Evolutionary conservation across 1,139 yeast genomes (phyloP).

Genomic region (Yueomyces sp.): DNA sequence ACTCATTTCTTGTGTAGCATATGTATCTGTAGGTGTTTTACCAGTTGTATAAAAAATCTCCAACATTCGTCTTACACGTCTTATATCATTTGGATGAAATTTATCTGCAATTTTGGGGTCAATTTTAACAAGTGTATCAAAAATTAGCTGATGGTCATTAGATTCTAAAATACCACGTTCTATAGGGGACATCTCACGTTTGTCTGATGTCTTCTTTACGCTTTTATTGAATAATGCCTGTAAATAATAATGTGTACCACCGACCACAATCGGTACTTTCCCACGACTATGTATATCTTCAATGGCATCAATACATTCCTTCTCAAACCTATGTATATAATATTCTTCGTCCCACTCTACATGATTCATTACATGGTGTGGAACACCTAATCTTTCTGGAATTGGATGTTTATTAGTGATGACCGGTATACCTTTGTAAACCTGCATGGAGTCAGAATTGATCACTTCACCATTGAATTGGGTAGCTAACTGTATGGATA

Average conservation of each 20-base stretch:
- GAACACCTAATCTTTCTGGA: slow-evolving; percentile 55
- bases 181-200: slow-evolving; percentile 26
- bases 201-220: slow-evolving; percentile 4
- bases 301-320: slow-evolving; percentile 47
- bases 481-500: slow-evolving; percentile 64
- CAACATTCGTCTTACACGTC: slow-evolving; percentile 68
- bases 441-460: slow-evolving; percentile 96
- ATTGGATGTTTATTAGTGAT: slow-evolving; percentile 90
- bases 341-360: slow-evolving; percentile 69
- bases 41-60: slow-evolving; percentile 68
- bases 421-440: slow-evolving; percentile 57
- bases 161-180: slow-evolving; percentile 40
- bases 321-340: slow-evolving; percentile 65
- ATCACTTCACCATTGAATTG: slow-evolving; percentile 77
- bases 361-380: slow-evolving; percentile 83
- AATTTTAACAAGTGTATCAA: slow-evolving; percentile 32
- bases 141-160: slow-evolving; percentile 41
- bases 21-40: slow-evolving; percentile 56
- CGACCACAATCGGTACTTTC: slow-evolving; percentile 77
- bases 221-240: slow-evolving; percentile 51
- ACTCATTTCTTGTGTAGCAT: slow-evolving; percentile 46
- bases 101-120: slow-evolving; percentile 71
- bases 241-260: slow-evolving; percentile 91
- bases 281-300: slow-evolving; percentile 55
- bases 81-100: slow-evolving; percentile 82